Conservation (phyloP, 306 rosid species). For the Carpinus viminea region DNA sequence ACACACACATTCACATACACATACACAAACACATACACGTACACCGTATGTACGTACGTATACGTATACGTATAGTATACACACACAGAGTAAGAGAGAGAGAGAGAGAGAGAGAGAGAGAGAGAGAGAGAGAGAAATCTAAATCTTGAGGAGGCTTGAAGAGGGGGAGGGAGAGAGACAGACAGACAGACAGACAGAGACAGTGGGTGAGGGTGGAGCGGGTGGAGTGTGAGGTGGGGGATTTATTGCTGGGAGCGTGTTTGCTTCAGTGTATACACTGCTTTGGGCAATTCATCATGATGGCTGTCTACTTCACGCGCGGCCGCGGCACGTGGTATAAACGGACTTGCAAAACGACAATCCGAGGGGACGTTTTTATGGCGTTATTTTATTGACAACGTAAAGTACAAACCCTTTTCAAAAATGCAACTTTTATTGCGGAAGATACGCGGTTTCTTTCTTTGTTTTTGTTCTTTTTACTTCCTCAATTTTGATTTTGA, state of each 20-base stretch:
- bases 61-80: neutral
- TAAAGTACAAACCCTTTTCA: too few species aligned
- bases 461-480: too few species aligned
- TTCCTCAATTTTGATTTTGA: too few species aligned
- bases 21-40: neutral
- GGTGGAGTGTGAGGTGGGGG: conserved; percentile 19
- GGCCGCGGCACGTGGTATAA: neutral
- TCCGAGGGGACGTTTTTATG: neutral
- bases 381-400: neutral
- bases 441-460: too few species aligned
- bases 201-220: conserved; percentile 12
- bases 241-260: conserved; percentile 42
- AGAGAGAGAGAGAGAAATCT: conserved; percentile 18
- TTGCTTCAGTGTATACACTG: conserved; percentile 28
- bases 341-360: neutral
- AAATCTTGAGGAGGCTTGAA: conserved; percentile 14
- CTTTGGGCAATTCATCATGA: conserved; percentile 25
- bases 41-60: neutral
- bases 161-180: conserved; percentile 14
- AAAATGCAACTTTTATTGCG: neutral
- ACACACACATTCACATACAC: neutral
- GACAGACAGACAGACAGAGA: neutral
- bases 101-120: conserved; percentile 15
- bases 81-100: conserved; percentile 3
- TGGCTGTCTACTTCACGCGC: conserved; percentile 35